Evolutionary conservation across 2,329 filamentous ascomycete genomes (phyloP).

Genomic region (Penicillium olsonii): DNA sequence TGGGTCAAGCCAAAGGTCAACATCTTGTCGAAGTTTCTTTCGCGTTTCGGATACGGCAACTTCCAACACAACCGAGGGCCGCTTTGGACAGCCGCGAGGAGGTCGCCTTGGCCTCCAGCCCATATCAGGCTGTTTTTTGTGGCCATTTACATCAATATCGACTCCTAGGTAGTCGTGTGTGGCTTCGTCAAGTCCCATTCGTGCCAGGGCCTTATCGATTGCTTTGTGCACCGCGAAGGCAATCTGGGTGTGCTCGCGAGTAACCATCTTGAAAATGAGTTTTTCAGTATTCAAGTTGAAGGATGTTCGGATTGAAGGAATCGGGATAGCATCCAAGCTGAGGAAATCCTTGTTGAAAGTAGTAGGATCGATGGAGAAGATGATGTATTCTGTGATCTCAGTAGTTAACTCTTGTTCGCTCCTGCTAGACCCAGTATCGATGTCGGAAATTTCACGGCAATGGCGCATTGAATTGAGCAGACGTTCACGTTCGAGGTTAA

Average conservation of each 20-base stretch:
- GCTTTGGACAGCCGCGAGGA: background rate
- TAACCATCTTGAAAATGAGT: constrained; percentile 6
- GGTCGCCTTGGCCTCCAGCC: constrained; percentile 3
- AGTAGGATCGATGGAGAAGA: constrained; percentile 4
- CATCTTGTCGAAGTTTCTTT: constrained; percentile 2
- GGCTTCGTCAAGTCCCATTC: background rate
- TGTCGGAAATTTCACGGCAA: background rate
- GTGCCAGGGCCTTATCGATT: background rate
- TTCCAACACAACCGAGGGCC: constrained; percentile 1
- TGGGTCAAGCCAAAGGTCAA: constrained; percentile 7
- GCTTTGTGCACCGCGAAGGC: background rate
- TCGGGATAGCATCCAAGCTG: background rate
- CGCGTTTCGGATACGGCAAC: background rate
- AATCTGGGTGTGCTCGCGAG: background rate
- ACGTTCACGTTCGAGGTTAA: background rate
- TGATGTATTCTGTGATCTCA: constrained; percentile 4
- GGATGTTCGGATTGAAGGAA: background rate
- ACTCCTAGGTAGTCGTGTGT: background rate
- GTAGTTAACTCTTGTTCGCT: background rate
- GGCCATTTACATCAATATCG: background rate
- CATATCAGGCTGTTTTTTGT: constrained; percentile 3
- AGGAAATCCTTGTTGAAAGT: constrained; percentile 2
- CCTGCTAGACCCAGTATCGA: background rate
- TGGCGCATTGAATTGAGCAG: background rate
- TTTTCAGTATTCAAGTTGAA: background rate